A percentile compares a stretch with the other conserved stretches of the same genome.
Evolutionary conservation across 345 rosid genomes (phyloP).

Genomic region (Reutealis trisperma): DNA sequence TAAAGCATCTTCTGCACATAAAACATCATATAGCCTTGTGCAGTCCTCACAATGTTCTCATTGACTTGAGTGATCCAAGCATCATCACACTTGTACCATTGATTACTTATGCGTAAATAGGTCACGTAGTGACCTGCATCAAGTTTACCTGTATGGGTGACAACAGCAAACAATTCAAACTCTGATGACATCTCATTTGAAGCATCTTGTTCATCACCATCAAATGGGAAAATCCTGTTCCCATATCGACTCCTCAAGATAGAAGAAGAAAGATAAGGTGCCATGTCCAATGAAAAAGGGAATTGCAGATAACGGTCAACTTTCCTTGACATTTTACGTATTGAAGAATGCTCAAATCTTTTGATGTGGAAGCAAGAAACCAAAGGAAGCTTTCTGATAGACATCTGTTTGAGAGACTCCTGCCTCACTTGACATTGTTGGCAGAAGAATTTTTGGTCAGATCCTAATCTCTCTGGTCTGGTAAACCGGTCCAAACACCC

Average conservation of each 20-base stretch:
- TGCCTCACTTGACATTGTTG: constrained; percentile 75
- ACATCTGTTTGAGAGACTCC: constrained; percentile 85
- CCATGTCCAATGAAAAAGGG: constrained; percentile 79
- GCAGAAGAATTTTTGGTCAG: constrained; percentile 88
- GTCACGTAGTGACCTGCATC: constrained; percentile 91
- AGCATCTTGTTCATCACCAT: constrained; percentile 54
- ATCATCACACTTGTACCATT: constrained; percentile 95
- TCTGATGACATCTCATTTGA: constrained; percentile 56
- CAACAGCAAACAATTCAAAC: constrained; percentile 83
- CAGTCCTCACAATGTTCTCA: constrained; percentile 77
- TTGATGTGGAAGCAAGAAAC: constrained; percentile 85
- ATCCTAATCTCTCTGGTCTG: constrained; percentile 73
- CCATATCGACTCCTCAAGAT: constrained; percentile 70
- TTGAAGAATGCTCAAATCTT: constrained; percentile 79
- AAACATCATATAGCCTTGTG: constrained; percentile 87
- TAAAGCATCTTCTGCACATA: constrained; percentile 78
- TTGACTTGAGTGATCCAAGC: constrained; percentile 90
- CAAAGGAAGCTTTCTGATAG: constrained; percentile 79
- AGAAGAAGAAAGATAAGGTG: constrained; percentile 76
- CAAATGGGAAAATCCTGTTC: constrained; percentile 61
- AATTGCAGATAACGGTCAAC: constrained; percentile 79
- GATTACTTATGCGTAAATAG: constrained; percentile 60
- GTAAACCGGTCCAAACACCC: constrained; percentile 90
- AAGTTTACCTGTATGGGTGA: constrained; percentile 80
- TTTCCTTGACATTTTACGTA: constrained; percentile 66